Percentiles rank a stretch among this genome's conserved stretches.
Evolutionary conservation across 2,329 filamentous ascomycete genomes (phyloP).

Genomic region (Neopestalotiopsis sp.): DNA sequence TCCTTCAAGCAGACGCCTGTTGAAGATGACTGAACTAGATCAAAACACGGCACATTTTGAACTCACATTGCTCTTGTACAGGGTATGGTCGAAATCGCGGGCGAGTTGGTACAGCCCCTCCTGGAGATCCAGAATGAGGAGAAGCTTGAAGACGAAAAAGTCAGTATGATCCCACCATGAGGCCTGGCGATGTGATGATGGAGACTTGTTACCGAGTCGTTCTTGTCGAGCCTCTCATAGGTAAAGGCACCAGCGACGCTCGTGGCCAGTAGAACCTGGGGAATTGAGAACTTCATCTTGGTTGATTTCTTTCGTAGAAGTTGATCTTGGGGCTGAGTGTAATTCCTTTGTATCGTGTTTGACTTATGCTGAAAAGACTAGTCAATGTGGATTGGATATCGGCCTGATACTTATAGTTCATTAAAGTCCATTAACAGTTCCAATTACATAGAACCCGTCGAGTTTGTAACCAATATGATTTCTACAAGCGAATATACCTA

Average conservation of each 20-base stretch:
- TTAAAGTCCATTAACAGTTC: no score
- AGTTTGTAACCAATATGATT: no score
- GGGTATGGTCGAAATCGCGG: slow-evolving; percentile 68
- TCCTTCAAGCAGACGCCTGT: no score
- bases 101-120: slow-evolving; percentile 63
- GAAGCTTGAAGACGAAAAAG: slow-evolving; percentile 44
- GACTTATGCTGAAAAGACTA: not conserved
- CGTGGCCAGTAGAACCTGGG: slow-evolving; percentile 18
- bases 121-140: slow-evolving; percentile 65
- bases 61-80: slow-evolving; percentile 62
- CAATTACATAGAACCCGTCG: no score
- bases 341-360: not conserved
- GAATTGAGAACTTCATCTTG: slow-evolving; percentile 23
- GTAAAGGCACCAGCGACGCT: slow-evolving; percentile 26
- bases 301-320: not conserved
- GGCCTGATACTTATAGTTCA: no score
- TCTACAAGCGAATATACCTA: no score
- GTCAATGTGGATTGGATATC: no score
- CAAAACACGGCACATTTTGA: no score
- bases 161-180: not conserved
- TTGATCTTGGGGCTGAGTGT: not conserved
- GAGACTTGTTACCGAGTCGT: slow-evolving; percentile 29
- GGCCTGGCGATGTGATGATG: not conserved
- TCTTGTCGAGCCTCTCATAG: slow-evolving; percentile 41
- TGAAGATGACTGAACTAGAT: no score